Percentiles rank a stretch among this genome's conserved stretches.
phyloP scores from a whole-genome alignment of 441 rosid genomes.

The Mallotus repandus region DNA sequence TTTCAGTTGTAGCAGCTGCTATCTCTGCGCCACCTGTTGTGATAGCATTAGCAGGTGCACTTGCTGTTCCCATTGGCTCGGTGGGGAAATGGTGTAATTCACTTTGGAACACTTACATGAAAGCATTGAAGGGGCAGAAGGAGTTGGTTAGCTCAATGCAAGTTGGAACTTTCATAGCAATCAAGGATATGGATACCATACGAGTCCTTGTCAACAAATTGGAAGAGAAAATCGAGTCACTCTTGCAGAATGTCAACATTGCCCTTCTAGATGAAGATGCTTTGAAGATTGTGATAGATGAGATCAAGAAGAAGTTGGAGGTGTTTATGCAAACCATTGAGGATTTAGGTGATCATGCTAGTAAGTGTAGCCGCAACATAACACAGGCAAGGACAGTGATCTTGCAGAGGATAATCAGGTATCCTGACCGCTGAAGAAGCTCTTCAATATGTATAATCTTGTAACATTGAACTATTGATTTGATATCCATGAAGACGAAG shows the following conservation, averaged over 20 bases:
- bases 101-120: constrained; percentile 60
- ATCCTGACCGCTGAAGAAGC: constrained; percentile 42
- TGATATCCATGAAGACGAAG: not conserved
- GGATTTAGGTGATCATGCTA: constrained; percentile 57
- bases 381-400: constrained; percentile 73
- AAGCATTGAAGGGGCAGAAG: constrained; percentile 57
- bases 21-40: constrained; percentile 76
- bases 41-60: constrained; percentile 70
- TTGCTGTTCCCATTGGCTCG: constrained; percentile 59
- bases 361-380: constrained; percentile 57
- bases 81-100: constrained; percentile 84
- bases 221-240: constrained; percentile 44
- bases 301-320: constrained; percentile 68
- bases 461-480: not conserved
- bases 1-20: constrained; percentile 87
- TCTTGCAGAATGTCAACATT: constrained; percentile 49
- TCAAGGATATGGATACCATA: constrained; percentile 63
- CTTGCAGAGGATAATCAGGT: constrained; percentile 61
- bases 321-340: constrained; percentile 60
- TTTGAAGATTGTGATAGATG: constrained; percentile 50
- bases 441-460: not conserved
- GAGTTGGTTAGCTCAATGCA: constrained; percentile 57
- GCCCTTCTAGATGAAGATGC: constrained; percentile 52
- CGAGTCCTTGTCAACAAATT: constrained; percentile 45
- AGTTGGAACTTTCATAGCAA: constrained; percentile 51